Evolutionary conservation across 352 stramenopile genomes (phyloP).

Genomic region (Phytophthora crassamura): DNA sequence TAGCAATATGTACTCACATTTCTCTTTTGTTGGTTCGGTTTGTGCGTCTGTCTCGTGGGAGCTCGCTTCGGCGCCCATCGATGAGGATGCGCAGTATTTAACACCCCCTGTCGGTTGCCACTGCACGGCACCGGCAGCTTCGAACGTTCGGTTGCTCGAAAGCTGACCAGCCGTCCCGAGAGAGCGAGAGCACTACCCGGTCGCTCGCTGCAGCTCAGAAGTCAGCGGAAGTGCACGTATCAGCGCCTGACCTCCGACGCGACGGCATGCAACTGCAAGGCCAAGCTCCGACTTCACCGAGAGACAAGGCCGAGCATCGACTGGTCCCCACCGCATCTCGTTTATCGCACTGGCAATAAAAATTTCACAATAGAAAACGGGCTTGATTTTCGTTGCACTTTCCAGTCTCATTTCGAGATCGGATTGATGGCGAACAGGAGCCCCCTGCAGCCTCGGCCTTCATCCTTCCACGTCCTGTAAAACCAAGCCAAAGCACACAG

Average conservation of each 20-base stretch:
- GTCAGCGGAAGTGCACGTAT: not conserved
- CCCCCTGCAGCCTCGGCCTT: not conserved
- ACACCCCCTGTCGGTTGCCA: not conserved
- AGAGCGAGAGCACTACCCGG: not conserved
- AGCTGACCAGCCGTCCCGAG: constrained; percentile 1
- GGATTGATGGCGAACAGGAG: constrained; percentile 37
- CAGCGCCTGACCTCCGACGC: not conserved
- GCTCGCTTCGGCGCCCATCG: constrained; percentile 7
- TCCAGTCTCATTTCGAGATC: constrained; percentile 29
- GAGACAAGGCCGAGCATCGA: not conserved
- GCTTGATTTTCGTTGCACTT: constrained; percentile 13
- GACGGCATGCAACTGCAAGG: not conserved
- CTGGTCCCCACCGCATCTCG: not conserved
- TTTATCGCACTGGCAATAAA: not conserved
- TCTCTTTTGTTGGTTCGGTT: not conserved
- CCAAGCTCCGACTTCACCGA: not conserved
- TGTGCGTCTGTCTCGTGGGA: constrained; percentile 25
- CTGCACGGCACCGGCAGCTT: no score
- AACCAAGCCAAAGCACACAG: no score
- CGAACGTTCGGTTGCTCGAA: no score
- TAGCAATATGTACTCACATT: no score
- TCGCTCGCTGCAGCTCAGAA: not conserved
- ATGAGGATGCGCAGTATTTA: constrained; percentile 22
- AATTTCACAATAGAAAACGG: constrained; percentile 13
- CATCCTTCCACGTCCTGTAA: no score